Base-by-base conservation (phyloP, 352 stramenopile genomes). In the Globisporangium acanthophoron region DNA sequence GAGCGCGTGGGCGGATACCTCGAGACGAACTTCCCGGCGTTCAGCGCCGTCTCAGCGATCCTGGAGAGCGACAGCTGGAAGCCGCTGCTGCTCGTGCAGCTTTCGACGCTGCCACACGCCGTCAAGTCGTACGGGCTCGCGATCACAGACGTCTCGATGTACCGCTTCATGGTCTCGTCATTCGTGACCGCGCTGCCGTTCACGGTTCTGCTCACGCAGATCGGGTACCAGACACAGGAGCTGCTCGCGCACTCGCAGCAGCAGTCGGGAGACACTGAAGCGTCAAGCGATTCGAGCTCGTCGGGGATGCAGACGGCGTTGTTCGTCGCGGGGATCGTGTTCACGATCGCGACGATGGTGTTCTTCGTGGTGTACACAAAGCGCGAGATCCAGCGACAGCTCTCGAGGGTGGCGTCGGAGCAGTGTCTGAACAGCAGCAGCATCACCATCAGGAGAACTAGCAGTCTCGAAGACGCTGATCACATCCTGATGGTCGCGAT, bases 91-190 rank as follows among this genome's bases (percentile, higher is more conserved):
- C 65, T 89, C 31, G 71, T 90, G 16, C 82, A 92, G 58, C 70
- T 92, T 45, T 87, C 82, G 2, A 88, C 80, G 40, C 61, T 90
- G 9, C 82, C 79, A n/a, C 69, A 87, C 27, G 66, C 83, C 9
- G 66, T 89, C 61, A 92, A 90, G 58, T 89, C 73, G 66, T 92
- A 88, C 63, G 79, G 77, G 39, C 70, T 92, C 13, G 76, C 81
- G 37, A 78, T 92, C 37, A 82, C 78, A 1, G 74, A 90, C 54
- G 64, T 90, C 43, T 74, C 69, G 8, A 71, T 73, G 21, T 61
- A 74, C 39, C 67, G 74, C 48, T 91, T 91, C 58, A 62, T 70
- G 0, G 52, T 83, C 31, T 84, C 81, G 20, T 85, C 78, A 41
- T 67, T 85, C 37, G 53, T 88, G 20, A 78, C 74, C 1, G 72